Percentiles rank a stretch among this genome's conserved stretches.
phyloP scores from a whole-genome alignment of 2,329 filamentous ascomycete species.

The Camillea tinctor region DNA sequence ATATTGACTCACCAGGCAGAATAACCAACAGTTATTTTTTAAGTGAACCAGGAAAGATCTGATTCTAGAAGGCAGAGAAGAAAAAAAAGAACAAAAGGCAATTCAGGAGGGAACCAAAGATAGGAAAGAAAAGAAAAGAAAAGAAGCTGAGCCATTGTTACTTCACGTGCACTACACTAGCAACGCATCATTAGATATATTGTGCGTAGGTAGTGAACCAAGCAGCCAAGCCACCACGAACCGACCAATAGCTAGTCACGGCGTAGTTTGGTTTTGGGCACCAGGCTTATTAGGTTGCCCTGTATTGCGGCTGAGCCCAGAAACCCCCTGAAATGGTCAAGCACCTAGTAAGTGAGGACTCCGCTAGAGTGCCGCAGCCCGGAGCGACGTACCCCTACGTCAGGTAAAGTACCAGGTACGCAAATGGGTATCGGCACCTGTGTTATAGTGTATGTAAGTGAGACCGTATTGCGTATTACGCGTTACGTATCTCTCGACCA shows the following conservation, averaged over 20 bases:
- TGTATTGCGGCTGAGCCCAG: slow-evolving; percentile 26
- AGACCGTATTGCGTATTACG: too few relatives aligned
- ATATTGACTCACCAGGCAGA: too few relatives aligned
- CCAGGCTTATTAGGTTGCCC: slow-evolving; percentile 15
- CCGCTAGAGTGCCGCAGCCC: too few relatives aligned
- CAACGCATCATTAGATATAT: too few relatives aligned
- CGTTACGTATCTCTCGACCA: too few relatives aligned
- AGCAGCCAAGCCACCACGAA: slow-evolving; percentile 5
- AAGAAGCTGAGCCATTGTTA: not conserved
- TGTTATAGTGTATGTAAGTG: too few relatives aligned
- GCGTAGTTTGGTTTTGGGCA: slow-evolving; percentile 5
- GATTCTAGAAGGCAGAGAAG: not conserved
- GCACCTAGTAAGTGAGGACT: too few relatives aligned
- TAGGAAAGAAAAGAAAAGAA: slow-evolving; percentile 3
- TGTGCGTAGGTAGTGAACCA: not conserved
- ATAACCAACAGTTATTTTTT: too few relatives aligned
- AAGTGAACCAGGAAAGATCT: not conserved
- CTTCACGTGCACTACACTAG: too few relatives aligned
- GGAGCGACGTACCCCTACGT: too few relatives aligned
- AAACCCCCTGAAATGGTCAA: slow-evolving; percentile 4
- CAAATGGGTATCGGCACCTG: too few relatives aligned
- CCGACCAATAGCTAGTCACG: slow-evolving; percentile 1
- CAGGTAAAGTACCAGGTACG: too few relatives aligned
- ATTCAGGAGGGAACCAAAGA: slow-evolving; percentile 8
- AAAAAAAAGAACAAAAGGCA: not conserved